A percentile compares a stretch with the other conserved stretches of the same genome.
phyloP scores from a whole-genome alignment of 1,139 yeast species.

The Williopsis jadinii region DNA sequence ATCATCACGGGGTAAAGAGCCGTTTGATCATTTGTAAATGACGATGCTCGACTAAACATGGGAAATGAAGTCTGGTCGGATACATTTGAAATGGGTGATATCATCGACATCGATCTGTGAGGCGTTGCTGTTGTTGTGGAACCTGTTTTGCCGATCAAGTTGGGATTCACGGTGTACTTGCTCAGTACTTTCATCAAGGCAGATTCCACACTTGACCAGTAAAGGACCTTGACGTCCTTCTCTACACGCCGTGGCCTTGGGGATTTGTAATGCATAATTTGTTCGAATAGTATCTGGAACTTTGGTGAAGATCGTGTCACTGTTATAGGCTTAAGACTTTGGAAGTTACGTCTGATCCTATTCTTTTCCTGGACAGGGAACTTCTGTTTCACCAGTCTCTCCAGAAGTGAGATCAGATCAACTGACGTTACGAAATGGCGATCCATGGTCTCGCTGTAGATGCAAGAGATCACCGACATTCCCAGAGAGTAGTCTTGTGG shows the following conservation, averaged over 20 bases:
- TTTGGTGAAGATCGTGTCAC: slow-evolving; percentile 33
- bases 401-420: slow-evolving; percentile 53
- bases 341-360: slow-evolving; percentile 61
- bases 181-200: slow-evolving; percentile 59
- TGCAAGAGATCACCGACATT: slow-evolving; percentile 42
- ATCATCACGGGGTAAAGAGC: too few species aligned
- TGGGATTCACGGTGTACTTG: slow-evolving; percentile 35
- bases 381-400: slow-evolving; percentile 43
- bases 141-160: too few species aligned
- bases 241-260: slow-evolving; percentile 71
- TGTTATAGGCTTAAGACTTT: slow-evolving; percentile 57
- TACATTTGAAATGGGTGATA: too few species aligned
- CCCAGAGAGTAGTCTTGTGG: slow-evolving; percentile 19
- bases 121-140: neutral
- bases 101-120: neutral
- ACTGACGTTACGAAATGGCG: slow-evolving; percentile 57
- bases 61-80: too few species aligned
- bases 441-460: slow-evolving; percentile 44
- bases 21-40: too few species aligned
- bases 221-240: slow-evolving; percentile 64
- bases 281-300: slow-evolving; percentile 42
- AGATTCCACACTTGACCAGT: slow-evolving; percentile 46
- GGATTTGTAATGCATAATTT: slow-evolving; percentile 56
- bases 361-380: slow-evolving; percentile 67
- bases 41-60: too few species aligned